These are phyloP conservation scores for Saccharomycopsis synnaedendra DNA, from an alignment of 805 yeast genomes.

Conservation along the genomic window DNA sequence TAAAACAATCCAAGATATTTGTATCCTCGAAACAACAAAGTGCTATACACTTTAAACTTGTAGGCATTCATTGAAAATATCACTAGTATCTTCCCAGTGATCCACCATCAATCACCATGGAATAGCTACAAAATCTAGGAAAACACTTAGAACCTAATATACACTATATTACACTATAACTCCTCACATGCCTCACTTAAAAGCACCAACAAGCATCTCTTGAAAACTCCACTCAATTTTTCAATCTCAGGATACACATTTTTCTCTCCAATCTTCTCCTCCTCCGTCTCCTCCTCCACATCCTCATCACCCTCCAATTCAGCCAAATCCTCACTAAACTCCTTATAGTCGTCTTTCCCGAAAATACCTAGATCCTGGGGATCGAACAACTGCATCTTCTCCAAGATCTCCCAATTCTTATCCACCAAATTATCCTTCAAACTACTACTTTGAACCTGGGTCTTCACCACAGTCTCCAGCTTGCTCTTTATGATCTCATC, in stretches of 20 bases:
- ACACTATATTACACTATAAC: too few species aligned
- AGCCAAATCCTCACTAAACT: conserved; percentile 7
- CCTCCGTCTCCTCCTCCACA: not conserved
- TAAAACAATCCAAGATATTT: too few species aligned
- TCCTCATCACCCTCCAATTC: conserved; percentile 2
- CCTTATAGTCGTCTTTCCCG: conserved; percentile 4
- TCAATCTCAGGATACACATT: not conserved
- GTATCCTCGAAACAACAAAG: too few species aligned
- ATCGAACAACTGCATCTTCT: conserved; percentile 30
- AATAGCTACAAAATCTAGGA: too few species aligned
- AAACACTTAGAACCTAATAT: too few species aligned
- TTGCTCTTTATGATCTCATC: conserved; percentile 26
- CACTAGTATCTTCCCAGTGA: too few species aligned
- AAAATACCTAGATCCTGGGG: conserved; percentile 27
- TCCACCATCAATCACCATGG: too few species aligned
- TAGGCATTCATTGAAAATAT: too few species aligned
- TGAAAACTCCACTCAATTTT: not conserved
- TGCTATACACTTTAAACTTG: too few species aligned
- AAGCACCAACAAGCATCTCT: not conserved
- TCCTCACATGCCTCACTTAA: too few species aligned
- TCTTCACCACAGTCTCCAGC: conserved; percentile 21
- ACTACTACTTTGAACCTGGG: conserved; percentile 18
- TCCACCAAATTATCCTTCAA: conserved; percentile 23
- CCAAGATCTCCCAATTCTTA: conserved; percentile 33
- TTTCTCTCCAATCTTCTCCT: not conserved